Conservation (phyloP, 345 rosid genomes). For the Microcos paniculata region DNA sequence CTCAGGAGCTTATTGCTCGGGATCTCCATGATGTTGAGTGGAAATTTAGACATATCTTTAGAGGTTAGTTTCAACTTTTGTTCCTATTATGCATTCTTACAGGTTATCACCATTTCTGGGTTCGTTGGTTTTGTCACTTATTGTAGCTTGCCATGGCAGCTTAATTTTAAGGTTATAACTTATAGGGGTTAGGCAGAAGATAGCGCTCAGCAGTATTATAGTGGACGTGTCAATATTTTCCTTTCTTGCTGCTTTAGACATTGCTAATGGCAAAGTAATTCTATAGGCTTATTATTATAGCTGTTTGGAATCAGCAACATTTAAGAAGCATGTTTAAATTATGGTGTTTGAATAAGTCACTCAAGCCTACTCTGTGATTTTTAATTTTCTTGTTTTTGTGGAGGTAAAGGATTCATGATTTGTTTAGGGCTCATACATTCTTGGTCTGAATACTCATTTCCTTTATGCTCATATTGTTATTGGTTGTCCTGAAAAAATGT, state of each 20-base stretch:
- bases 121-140: neutral
- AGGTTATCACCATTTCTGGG: neutral
- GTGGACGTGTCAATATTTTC: neutral
- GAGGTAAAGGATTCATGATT: too few species aligned
- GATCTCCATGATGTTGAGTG: slow-evolving; percentile 50
- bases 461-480: too few species aligned
- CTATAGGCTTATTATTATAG: neutral
- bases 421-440: too few species aligned
- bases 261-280: neutral
- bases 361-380: too few species aligned
- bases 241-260: neutral
- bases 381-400: too few species aligned
- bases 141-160: neutral
- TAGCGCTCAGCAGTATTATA: neutral
- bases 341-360: neutral
- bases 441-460: too few species aligned
- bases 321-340: neutral
- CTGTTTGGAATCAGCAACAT: neutral
- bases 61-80: slow-evolving; percentile 28
- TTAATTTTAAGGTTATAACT: neutral
- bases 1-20: slow-evolving; percentile 39
- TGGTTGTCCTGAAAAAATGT: too few species aligned
- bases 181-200: neutral
- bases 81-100: neutral
- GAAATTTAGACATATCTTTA: slow-evolving; percentile 47